Percentiles rank a stretch among this genome's conserved stretches.
These are phyloP conservation scores for Lentithecium fluviatile DNA, from an alignment of 495 filamentous ascomycete genomes.

Conservation along the genomic window DNA sequence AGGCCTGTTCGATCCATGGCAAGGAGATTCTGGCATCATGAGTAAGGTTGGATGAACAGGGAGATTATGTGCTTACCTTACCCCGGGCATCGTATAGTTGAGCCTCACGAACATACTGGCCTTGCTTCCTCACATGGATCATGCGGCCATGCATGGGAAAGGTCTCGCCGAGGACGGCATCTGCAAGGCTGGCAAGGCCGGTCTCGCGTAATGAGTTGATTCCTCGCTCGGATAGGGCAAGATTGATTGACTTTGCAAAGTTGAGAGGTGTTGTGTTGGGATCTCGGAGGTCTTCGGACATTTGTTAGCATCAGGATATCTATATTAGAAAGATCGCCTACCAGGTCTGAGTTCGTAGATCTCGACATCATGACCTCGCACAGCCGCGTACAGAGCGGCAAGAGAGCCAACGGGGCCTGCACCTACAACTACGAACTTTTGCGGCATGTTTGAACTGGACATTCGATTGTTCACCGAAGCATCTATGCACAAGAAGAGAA, in stretches of 20 bases:
- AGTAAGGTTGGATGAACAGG: not conserved
- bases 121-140: conserved; percentile 76
- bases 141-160: conserved; percentile 97
- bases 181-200: conserved; percentile 60
- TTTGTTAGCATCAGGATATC: not conserved
- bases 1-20: conserved; percentile 74
- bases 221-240: conserved; percentile 92
- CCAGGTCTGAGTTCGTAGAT: conserved; percentile 92
- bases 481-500: too few relatives aligned
- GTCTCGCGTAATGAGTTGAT: conserved; percentile 78
- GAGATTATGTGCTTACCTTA: conserved; percentile 53
- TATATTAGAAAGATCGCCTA: conserved; percentile 39
- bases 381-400: conserved; percentile 87
- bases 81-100: conserved; percentile 92
- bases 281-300: conserved; percentile 73
- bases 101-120: conserved; percentile 68
- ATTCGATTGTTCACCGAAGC: not conserved
- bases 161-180: conserved; percentile 69
- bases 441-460: conserved; percentile 30
- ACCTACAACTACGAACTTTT: conserved; percentile 82
- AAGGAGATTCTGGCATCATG: conserved; percentile 51
- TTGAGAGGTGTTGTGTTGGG: conserved; percentile 83
- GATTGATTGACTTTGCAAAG: conserved; percentile 96
- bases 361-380: conserved; percentile 82
- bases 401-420: conserved; percentile 92